These are phyloP conservation scores for Pyrus hybrid DNA, from an alignment of 331 rosid species.

Conservation along the genomic window DNA sequence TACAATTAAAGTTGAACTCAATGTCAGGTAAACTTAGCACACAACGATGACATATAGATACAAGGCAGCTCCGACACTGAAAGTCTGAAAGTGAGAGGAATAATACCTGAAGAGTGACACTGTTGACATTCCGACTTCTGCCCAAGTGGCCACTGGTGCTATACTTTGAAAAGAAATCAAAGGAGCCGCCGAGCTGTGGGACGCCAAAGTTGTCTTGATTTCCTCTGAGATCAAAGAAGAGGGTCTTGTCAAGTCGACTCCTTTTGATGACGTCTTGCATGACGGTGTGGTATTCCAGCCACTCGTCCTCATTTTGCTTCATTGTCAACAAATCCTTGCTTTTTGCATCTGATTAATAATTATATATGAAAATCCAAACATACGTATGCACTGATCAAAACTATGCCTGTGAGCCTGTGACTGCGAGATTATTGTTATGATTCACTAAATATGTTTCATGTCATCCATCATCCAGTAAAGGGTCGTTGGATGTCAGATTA, in stretches of 20 bases:
- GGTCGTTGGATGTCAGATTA: not conserved
- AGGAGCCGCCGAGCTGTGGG: constrained; percentile 58
- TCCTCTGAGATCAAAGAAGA: constrained; percentile 81
- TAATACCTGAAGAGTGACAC: constrained; percentile 73
- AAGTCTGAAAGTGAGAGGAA: not conserved
- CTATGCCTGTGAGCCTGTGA: no score
- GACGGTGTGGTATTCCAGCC: constrained; percentile 60
- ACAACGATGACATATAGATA: not conserved
- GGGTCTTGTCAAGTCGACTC: constrained; percentile 57
- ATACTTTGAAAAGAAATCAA: constrained; percentile 73
- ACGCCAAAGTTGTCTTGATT: constrained; percentile 92
- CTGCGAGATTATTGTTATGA: no score
- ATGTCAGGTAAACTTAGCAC: not conserved
- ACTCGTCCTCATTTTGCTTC: constrained; percentile 87
- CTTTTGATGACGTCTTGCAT: constrained; percentile 57
- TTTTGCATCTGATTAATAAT: constrained; percentile 55
- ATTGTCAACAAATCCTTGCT: constrained; percentile 80
- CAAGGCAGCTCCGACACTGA: not conserved
- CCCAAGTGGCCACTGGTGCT: constrained; percentile 78
- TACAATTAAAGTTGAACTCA: not conserved
- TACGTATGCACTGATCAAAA: no score
- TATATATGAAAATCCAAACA: not conserved
- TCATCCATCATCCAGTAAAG: no score
- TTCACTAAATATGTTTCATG: no score
- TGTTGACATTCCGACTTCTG: constrained; percentile 46